phyloP scores from a whole-genome alignment of 768 basidiomycete genomes.

The Boletales sp. region DNA sequence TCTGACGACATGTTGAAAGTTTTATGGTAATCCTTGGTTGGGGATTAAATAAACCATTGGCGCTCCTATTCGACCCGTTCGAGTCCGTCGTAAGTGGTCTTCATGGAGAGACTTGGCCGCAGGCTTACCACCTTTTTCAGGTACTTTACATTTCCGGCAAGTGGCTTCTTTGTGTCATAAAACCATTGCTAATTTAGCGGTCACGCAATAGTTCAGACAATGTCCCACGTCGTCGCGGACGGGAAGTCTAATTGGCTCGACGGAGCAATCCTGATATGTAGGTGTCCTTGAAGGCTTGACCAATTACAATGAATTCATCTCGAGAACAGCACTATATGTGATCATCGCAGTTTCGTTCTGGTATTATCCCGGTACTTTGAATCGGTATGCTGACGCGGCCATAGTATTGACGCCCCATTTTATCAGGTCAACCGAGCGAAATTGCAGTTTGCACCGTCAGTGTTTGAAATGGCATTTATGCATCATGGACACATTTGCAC shows the following conservation, averaged over 20 bases:
- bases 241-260: conserved; percentile 86
- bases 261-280: conserved; percentile 69
- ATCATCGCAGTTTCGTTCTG: conserved; percentile 71
- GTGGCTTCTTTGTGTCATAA: conserved; percentile 33
- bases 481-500: conserved; percentile 1
- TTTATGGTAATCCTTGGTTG: conserved; percentile 77
- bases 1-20: conserved; percentile 29
- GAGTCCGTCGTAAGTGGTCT: conserved; percentile 60
- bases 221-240: conserved; percentile 78
- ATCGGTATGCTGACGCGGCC: neutral
- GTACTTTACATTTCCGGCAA: conserved; percentile 38
- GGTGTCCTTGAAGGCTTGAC: conserved; percentile 17
- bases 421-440: conserved; percentile 23
- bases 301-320: conserved; percentile 1
- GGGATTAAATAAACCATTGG: conserved; percentile 76
- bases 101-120: neutral
- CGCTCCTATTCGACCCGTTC: conserved; percentile 85
- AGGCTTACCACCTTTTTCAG: conserved; percentile 16
- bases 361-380: conserved; percentile 44
- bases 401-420: conserved; percentile 1
- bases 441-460: conserved; percentile 13
- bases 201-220: conserved; percentile 61
- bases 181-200: conserved; percentile 2
- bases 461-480: neutral
- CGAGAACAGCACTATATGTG: conserved; percentile 53